Percentiles rank a stretch among this genome's conserved stretches.
Evolutionary conservation across 2,329 filamentous ascomycete species (phyloP).

Genomic region (Aspergillaceae sp.): DNA sequence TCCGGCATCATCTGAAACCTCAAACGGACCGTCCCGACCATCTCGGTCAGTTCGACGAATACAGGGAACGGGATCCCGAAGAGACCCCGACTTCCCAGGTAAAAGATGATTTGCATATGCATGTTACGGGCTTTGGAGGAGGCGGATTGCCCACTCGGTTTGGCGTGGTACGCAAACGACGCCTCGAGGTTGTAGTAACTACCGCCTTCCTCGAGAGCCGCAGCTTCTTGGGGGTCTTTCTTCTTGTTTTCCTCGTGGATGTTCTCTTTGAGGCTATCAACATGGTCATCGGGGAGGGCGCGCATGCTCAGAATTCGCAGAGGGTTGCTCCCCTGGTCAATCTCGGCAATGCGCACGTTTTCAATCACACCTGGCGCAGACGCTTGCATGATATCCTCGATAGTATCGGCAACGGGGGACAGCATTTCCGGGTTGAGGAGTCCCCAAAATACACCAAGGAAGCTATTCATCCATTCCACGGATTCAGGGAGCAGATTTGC

Average conservation of each 20-base stretch:
- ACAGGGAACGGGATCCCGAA: conserved; percentile 84
- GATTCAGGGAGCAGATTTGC: conserved; percentile 87
- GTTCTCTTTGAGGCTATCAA: conserved; percentile 71
- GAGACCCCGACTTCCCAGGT: conserved; percentile 78
- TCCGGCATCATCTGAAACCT: conserved; percentile 80
- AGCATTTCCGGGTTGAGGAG: conserved; percentile 96
- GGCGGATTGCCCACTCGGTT: conserved; percentile 60
- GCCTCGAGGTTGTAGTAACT: conserved; percentile 90
- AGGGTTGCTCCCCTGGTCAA: conserved; percentile 87
- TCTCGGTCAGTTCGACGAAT: conserved; percentile 77
- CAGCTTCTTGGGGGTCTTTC: conserved; percentile 77
- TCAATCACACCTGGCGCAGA: conserved; percentile 86
- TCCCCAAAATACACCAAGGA: conserved; percentile 77
- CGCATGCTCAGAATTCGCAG: conserved; percentile 80
- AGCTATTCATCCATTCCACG: conserved; percentile 92
- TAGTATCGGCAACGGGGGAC: conserved; percentile 77
- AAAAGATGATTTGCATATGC: conserved; percentile 95
- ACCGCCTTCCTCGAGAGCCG: conserved; percentile 81
- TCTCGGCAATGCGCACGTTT: conserved; percentile 89
- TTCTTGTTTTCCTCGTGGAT: conserved; percentile 71
- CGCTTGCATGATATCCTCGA: conserved; percentile 94
- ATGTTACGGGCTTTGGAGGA: conserved; percentile 85
- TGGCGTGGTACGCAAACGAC: conserved; percentile 83
- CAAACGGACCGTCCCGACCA: conserved; percentile 81
- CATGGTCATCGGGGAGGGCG: conserved; percentile 72